These are phyloP conservation scores for Codiaeum variegatum DNA, from an alignment of 441 rosid species.

Conservation along the genomic window DNA sequence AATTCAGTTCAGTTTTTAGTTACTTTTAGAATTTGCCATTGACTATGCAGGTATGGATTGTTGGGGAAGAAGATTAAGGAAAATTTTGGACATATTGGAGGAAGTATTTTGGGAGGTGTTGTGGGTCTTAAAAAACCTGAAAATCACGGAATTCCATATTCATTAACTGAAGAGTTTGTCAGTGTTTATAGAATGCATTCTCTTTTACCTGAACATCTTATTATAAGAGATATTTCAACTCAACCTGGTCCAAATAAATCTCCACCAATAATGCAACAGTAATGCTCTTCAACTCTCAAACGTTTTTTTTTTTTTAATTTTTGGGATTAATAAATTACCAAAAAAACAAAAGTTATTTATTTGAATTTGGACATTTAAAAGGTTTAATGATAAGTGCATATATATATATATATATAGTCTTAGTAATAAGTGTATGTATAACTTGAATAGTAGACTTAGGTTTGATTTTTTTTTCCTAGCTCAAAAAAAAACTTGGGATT, in stretches of 20 bases:
- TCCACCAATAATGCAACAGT: slow-evolving; percentile 38
- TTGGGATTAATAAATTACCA: too few species aligned
- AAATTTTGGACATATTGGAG: slow-evolving; percentile 54
- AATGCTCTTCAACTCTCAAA: background rate
- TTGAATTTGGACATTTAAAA: too few species aligned
- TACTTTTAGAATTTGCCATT: too few species aligned
- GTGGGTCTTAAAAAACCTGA: slow-evolving; percentile 56
- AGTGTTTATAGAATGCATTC: slow-evolving; percentile 79
- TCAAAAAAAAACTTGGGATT: too few species aligned
- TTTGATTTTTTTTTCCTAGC: too few species aligned
- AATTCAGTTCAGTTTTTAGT: too few species aligned
- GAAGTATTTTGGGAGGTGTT: slow-evolving; percentile 45
- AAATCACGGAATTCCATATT: slow-evolving; percentile 70
- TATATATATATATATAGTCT: too few species aligned
- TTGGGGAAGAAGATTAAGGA: slow-evolving; percentile 74
- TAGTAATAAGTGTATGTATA: too few species aligned
- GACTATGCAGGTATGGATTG: slow-evolving; percentile 52
- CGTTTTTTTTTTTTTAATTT: too few species aligned
- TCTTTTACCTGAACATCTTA: slow-evolving; percentile 53
- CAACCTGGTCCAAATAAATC: slow-evolving; percentile 36
- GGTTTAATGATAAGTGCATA: too few species aligned
- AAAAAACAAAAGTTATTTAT: too few species aligned
- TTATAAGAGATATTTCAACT: slow-evolving; percentile 39
- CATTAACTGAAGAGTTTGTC: slow-evolving; percentile 71
- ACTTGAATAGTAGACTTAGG: too few species aligned